Percentiles rank a stretch among this genome's conserved stretches.
Conservation (phyloP, 495 filamentous ascomycete species). For the Thermochaetoides thermophila region DNA sequence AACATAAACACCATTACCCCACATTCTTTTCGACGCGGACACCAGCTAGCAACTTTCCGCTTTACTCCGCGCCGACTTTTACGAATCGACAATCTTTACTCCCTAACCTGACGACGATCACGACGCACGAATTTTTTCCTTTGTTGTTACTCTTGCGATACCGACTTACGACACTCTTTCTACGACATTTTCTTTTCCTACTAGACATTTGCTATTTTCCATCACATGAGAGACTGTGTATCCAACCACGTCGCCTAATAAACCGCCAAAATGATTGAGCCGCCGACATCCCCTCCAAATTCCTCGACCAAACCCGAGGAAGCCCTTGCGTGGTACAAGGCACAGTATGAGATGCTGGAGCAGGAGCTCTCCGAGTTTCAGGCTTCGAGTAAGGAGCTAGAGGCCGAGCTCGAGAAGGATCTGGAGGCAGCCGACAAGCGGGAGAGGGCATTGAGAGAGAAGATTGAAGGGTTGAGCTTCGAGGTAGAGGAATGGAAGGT, state of each 20-base stretch:
- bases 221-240: slow-evolving; percentile 16
- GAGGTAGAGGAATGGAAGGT: slow-evolving; percentile 99
- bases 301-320: slow-evolving; percentile 46
- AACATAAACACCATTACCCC: no score
- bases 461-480: slow-evolving; percentile 67
- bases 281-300: slow-evolving; percentile 46
- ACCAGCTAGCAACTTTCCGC: no score
- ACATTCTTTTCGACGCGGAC: no score
- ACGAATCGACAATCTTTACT: not conserved
- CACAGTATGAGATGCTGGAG: slow-evolving; percentile 87
- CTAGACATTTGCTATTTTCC: slow-evolving; percentile 1
- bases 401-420: slow-evolving; percentile 91
- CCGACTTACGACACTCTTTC: slow-evolving; percentile 8
- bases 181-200: slow-evolving; percentile 1
- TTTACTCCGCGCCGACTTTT: no score
- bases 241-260: slow-evolving; percentile 7
- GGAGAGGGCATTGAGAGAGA: slow-evolving; percentile 71
- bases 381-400: slow-evolving; percentile 80
- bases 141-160: slow-evolving; percentile 7
- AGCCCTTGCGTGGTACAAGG: slow-evolving; percentile 81
- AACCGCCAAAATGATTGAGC: slow-evolving; percentile 39
- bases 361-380: slow-evolving; percentile 89
- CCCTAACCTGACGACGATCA: slow-evolving; percentile 3
- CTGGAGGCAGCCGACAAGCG: slow-evolving; percentile 89
- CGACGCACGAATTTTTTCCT: slow-evolving; percentile 9